Conservation (phyloP, 108 stramenopile species). For the Cyclotella atomus region DNA sequence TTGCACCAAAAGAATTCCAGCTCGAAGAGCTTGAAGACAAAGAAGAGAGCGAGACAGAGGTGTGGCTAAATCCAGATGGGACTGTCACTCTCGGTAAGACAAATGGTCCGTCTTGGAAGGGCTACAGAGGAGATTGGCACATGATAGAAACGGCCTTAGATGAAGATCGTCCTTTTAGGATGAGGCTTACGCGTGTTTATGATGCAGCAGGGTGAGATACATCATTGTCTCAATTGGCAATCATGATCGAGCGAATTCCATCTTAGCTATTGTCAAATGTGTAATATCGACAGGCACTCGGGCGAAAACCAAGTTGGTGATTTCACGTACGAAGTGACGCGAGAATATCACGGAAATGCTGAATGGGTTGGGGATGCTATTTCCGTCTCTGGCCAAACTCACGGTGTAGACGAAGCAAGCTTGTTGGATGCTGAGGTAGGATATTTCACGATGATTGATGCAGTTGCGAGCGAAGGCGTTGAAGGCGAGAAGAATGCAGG, state of each 20-base stretch:
- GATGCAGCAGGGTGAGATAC: constrained; percentile 33
- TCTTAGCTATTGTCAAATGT: background rate
- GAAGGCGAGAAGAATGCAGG: constrained; percentile 24
- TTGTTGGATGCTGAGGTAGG: constrained; percentile 54
- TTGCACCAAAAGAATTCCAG: constrained; percentile 47
- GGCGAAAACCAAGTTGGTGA: constrained; percentile 54
- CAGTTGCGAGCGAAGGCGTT: constrained; percentile 53
- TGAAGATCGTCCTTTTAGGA: constrained; percentile 43
- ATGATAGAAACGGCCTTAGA: constrained; percentile 36
- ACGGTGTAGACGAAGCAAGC: constrained; percentile 39
- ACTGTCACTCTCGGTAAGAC: constrained; percentile 38
- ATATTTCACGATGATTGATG: constrained; percentile 82
- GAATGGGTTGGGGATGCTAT: constrained; percentile 63
- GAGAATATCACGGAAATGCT: constrained; percentile 59
- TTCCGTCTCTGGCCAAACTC: constrained; percentile 54
- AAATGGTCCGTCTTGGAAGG: constrained; percentile 29
- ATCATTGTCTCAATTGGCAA: background rate
- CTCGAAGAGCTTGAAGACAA: constrained; percentile 56
- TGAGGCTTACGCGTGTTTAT: constrained; percentile 48
- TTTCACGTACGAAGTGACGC: constrained; percentile 60
- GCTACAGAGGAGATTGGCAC: constrained; percentile 39
- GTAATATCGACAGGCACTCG: constrained; percentile 3
- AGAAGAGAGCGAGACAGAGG: constrained; percentile 46
- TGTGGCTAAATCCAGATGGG: constrained; percentile 46
- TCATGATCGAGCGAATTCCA: too few species aligned